Percentiles rank a stretch among this genome's conserved stretches.
phyloP scores from a whole-genome alignment of 1,284 basidiomycete genomes.

The Tilletiaria anomala region DNA sequence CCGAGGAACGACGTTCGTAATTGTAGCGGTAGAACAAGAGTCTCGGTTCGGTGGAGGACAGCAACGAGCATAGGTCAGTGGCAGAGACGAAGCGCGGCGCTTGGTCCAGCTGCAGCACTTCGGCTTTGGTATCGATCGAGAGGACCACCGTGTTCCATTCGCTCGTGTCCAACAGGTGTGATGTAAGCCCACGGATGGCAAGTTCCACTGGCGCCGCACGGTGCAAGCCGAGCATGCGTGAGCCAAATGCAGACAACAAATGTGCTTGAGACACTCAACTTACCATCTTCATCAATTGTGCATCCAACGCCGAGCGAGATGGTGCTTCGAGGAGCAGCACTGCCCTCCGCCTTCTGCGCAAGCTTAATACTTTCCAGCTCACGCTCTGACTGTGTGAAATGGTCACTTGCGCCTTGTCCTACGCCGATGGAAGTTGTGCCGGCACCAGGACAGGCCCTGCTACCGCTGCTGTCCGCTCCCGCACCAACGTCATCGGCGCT shows the following conservation, averaged over 20 bases:
- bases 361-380: too few relatives aligned
- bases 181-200: too few relatives aligned
- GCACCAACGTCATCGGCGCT: conserved; percentile 5
- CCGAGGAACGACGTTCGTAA: too few relatives aligned
- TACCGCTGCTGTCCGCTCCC: conserved; percentile 11
- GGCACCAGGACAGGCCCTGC: conserved; percentile 3
- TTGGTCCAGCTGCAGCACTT: conserved; percentile 13
- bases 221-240: too few relatives aligned
- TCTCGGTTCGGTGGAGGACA: conserved; percentile 12
- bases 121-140: conserved; percentile 16
- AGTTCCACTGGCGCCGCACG: too few relatives aligned
- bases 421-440: too few relatives aligned
- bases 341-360: not conserved
- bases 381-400: too few relatives aligned
- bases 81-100: conserved; percentile 14
- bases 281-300: conserved; percentile 12
- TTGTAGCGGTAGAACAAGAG: conserved; percentile 19
- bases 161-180: conserved; percentile 14
- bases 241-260: too few relatives aligned
- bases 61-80: conserved; percentile 8
- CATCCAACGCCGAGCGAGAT: not conserved
- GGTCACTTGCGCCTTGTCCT: too few relatives aligned
- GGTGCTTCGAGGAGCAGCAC: not conserved
- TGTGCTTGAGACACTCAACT: conserved; percentile 11
- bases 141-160: conserved; percentile 24